Percentiles rank a stretch among this genome's conserved stretches.
Evolutionary conservation across 768 basidiomycete genomes (phyloP).

Genomic region (Tylopilus cervinicoccineus): DNA sequence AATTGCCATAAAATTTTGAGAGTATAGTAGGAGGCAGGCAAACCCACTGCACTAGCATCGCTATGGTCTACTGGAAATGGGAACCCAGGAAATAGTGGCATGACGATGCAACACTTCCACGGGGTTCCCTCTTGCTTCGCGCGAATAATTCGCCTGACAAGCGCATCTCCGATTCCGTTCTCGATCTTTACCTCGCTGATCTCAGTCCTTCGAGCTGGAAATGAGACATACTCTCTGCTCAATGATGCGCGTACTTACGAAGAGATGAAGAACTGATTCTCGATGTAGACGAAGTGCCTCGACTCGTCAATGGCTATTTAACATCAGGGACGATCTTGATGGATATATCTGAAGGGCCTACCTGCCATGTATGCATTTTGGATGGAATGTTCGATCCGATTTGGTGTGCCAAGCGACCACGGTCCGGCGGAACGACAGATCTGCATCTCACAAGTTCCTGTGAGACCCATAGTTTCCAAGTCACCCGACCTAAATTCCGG

Average conservation of each 20-base stretch:
- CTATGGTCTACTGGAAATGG: conserved; percentile 88
- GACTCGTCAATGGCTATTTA: conserved; percentile 80
- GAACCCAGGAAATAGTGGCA: conserved; percentile 92
- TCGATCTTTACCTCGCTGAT: conserved; percentile 84
- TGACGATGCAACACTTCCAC: conserved; percentile 92
- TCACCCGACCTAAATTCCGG: conserved; percentile 87
- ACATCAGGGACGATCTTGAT: background rate
- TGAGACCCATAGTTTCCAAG: conserved; percentile 72
- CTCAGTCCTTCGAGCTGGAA: conserved; percentile 53
- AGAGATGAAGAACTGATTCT: conserved; percentile 90
- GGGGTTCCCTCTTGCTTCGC: conserved; percentile 76
- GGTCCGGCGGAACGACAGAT: conserved; percentile 93
- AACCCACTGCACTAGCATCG: conserved; percentile 84
- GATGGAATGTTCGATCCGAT: conserved; percentile 84
- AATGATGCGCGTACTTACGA: conserved; percentile 50
- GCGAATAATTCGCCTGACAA: conserved; percentile 85
- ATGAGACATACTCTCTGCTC: background rate
- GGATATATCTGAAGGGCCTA: conserved; percentile 23
- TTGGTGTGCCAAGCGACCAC: conserved; percentile 93
- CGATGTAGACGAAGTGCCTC: conserved; percentile 98
- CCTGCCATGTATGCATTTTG: conserved; percentile 93
- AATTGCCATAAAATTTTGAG: background rate
- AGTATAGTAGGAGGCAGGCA: background rate
- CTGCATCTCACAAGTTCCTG: conserved; percentile 96
- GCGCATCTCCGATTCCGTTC: conserved; percentile 92